Evolutionary conservation across 805 yeast genomes (phyloP), one percentile per base, ranked within the genome.

Genomic region (Candida ortonii): DNA sequence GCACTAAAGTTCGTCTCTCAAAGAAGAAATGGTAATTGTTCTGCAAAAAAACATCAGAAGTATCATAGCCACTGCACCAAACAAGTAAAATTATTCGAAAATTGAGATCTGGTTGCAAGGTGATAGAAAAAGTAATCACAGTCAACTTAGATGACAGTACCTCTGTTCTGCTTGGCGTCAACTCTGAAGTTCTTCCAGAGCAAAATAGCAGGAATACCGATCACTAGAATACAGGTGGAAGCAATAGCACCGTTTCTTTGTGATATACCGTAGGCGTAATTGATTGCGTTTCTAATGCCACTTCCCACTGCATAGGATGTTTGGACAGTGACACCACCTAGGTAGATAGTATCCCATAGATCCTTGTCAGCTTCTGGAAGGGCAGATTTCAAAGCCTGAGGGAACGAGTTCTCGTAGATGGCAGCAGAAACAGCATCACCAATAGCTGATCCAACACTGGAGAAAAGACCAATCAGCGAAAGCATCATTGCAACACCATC

Each of bases 401-500:
- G 55, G 48, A 63, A 57, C 6, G 42, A 43, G 38, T 53, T 45
- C 39, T 50, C 49, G 59, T 63, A 60, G 26, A 68, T 53, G 20
- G 70, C 65, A 45, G 62, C 64, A 14, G 65, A 50, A 31, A 66
- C 55, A 6, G 71, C 67, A 29, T 54, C 34, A 20, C 71, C 72
- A 30, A 67, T 55, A 13, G 68, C 62, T 25, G 51, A 51, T 38
- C 70, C 72, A 39, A 66, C 57, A 13, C 53, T 42, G 6, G 60
- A 45, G 52, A 57, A 59, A 30, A 67, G 47, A 12, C 55, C 49
- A 23, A 65, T 39, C 15, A 67, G 30, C 0, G 69, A 54, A 28
- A 68, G 61, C 36, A 61, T 59, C 40, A 61, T 46, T n/a, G 71
- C 65, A 36, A 64, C 53, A 48, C 64, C 69, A 31, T 64, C 65